Conservation (phyloP, 2,329 filamentous ascomycete species). For the Beauveria sp. region DNA sequence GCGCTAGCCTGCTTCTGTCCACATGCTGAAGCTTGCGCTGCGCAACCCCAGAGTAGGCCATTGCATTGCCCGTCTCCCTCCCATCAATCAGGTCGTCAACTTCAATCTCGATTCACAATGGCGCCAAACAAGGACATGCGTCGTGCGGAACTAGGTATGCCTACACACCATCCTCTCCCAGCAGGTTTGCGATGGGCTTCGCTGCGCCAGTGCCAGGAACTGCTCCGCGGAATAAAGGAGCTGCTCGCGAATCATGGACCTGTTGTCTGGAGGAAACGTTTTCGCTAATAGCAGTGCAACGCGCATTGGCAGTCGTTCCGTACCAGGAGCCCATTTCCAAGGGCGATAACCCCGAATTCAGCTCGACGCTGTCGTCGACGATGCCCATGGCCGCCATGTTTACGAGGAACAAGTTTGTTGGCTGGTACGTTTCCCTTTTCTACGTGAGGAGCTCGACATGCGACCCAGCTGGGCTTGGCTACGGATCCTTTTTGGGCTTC, state of each 20-base stretch:
- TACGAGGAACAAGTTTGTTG: slow-evolving; percentile 75
- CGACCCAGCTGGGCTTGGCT: too few species aligned
- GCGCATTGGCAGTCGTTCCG: slow-evolving; percentile 60
- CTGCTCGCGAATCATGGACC: not conserved
- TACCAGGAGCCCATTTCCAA: slow-evolving; percentile 70
- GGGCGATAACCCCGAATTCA: slow-evolving; percentile 59
- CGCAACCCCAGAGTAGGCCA: not conserved
- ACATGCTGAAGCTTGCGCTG: not conserved
- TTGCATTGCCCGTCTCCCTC: not conserved
- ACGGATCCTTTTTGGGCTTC: too few species aligned
- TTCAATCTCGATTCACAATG: slow-evolving; percentile 35
- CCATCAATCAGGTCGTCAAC: not conserved
- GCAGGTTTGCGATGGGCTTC: not conserved
- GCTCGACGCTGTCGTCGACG: slow-evolving; percentile 64
- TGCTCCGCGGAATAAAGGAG: not conserved
- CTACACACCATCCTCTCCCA: not conserved
- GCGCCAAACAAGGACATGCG: slow-evolving; percentile 69
- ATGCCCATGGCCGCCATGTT: slow-evolving; percentile 96
- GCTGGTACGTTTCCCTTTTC: slow-evolving; percentile 41
- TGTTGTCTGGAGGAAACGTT: too few species aligned
- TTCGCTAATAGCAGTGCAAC: not conserved
- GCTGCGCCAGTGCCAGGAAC: not conserved
- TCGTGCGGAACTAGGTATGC: slow-evolving; percentile 62
- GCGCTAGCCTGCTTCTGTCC: not conserved
- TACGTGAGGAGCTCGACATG: too few species aligned